Conservation (phyloP, 441 rosid genomes). For the Arabidopsis hybrid region DNA sequence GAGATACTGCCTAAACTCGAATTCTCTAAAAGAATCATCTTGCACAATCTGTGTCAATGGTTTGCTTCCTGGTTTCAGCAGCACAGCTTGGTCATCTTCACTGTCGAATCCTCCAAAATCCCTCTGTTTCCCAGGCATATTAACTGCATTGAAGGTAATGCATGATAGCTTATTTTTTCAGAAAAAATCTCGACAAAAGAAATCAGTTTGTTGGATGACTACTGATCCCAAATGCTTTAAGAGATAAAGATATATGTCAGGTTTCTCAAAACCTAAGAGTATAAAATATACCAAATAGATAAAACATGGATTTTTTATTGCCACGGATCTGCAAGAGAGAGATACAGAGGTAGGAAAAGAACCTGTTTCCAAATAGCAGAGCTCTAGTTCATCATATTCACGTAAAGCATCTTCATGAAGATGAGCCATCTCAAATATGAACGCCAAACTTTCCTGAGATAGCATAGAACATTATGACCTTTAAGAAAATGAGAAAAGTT, state of each 20-base stretch:
- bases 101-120: conserved; percentile 92
- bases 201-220: conserved; percentile 29
- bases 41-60: conserved; percentile 83
- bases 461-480: conserved; percentile 35
- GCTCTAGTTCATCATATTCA: conserved; percentile 97
- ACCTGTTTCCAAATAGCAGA: conserved; percentile 99
- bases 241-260: conserved; percentile 25
- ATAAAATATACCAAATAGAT: conserved; percentile 10
- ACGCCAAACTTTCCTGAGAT: conserved; percentile 98
- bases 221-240: conserved; percentile 18
- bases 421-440: conserved; percentile 98
- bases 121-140: conserved; percentile 72
- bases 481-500: conserved; percentile 23
- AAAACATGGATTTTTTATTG: neutral
- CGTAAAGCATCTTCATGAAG: conserved; percentile 97
- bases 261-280: conserved; percentile 15
- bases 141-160: conserved; percentile 61
- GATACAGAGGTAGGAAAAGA: conserved; percentile 21
- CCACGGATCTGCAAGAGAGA: conserved; percentile 6
- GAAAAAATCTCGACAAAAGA: conserved; percentile 19
- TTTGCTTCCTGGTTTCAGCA: conserved; percentile 82
- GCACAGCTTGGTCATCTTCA: conserved; percentile 93
- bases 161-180: conserved; percentile 33
- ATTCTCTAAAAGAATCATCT: conserved; percentile 96
- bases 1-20: conserved; percentile 95